A percentile compares a stretch with the other conserved stretches of the same genome.
Evolutionary conservation across 2,329 filamentous ascomycete genomes (phyloP).

Genomic region (Fusarium palustre): DNA sequence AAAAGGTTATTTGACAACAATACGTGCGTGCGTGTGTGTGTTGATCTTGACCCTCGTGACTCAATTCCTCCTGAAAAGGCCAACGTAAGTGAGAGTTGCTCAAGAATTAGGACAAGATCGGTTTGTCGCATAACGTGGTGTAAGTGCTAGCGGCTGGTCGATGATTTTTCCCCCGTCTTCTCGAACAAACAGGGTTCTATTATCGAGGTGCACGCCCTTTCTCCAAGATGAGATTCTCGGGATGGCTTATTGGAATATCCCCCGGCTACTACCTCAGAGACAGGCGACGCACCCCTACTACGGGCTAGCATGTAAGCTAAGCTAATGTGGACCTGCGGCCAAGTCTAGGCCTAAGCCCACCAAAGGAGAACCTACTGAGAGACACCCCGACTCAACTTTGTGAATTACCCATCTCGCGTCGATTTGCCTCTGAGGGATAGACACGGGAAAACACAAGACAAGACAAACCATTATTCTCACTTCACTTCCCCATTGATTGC

Average conservation of each 20-base stretch:
- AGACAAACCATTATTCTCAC: slow-evolving; percentile 30
- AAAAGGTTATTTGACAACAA: slow-evolving; percentile 13
- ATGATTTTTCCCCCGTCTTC: slow-evolving; percentile 15
- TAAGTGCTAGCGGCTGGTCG: not conserved
- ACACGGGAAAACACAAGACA: slow-evolving; percentile 11
- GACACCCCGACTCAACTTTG: slow-evolving; percentile 13
- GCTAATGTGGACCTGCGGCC: slow-evolving; percentile 17
- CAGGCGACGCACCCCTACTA: slow-evolving; percentile 18
- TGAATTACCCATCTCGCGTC: not conserved
- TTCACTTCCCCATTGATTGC: slow-evolving; percentile 30
- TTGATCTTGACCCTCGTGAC: slow-evolving; percentile 35
- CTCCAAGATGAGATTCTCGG: slow-evolving; percentile 11
- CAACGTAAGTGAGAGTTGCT: slow-evolving; percentile 12
- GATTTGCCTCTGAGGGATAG: slow-evolving; percentile 26
- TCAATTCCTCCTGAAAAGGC: slow-evolving; percentile 11
- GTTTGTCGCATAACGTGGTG: slow-evolving; percentile 30
- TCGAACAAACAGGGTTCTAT: slow-evolving; percentile 9
- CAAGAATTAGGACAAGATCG: slow-evolving; percentile 20
- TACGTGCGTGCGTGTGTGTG: slow-evolving; percentile 25
- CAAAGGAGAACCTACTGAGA: slow-evolving; percentile 6
- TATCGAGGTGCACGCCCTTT: slow-evolving; percentile 9
- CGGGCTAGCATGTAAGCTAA: slow-evolving; percentile 6
- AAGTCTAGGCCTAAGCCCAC: slow-evolving; percentile 23
- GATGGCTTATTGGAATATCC: slow-evolving; percentile 39
- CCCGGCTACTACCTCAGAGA: slow-evolving; percentile 21